These are phyloP conservation scores for Aegilops sharonensis DNA, from an alignment of 176 grass and related monocot species.

Conservation along the genomic window DNA sequence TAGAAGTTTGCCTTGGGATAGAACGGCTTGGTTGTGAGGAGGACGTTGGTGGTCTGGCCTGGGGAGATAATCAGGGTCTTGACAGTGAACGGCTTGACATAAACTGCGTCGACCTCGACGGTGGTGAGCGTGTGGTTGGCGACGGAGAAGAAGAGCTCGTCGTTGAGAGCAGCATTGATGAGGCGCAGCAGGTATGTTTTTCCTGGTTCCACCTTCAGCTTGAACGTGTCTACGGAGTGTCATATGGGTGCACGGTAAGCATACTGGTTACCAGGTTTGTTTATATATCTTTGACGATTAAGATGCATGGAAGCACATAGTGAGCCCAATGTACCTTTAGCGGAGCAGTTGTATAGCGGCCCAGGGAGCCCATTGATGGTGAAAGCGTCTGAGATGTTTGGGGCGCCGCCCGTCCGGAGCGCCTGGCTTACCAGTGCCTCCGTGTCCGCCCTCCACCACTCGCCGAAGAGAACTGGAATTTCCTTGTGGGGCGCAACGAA, in stretches of 20 bases:
- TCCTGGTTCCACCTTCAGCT: slow-evolving; percentile 32
- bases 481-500: slow-evolving; percentile 27
- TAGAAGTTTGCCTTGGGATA: neutral
- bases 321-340: slow-evolving; percentile 8
- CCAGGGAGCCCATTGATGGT: slow-evolving; percentile 52
- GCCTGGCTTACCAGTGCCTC: slow-evolving; percentile 24
- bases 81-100: slow-evolving; percentile 33
- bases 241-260: neutral
- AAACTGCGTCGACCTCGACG: slow-evolving; percentile 46
- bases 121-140: slow-evolving; percentile 50
- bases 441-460: slow-evolving; percentile 39
- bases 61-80: slow-evolving; percentile 28
- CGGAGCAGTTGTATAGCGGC: slow-evolving; percentile 34
- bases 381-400: slow-evolving; percentile 25
- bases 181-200: slow-evolving; percentile 56
- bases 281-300: too few species aligned
- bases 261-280: too few species aligned
- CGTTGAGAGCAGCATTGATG: slow-evolving; percentile 55
- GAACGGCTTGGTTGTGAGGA: slow-evolving; percentile 10
- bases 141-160: slow-evolving; percentile 51
- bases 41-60: slow-evolving; percentile 34
- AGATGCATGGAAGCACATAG: neutral
- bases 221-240: slow-evolving; percentile 25
- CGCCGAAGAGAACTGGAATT: slow-evolving; percentile 41
- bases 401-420: slow-evolving; percentile 25